phyloP scores from a whole-genome alignment of 2,329 filamentous ascomycete genomes.

The Colletotrichum tropicale region DNA sequence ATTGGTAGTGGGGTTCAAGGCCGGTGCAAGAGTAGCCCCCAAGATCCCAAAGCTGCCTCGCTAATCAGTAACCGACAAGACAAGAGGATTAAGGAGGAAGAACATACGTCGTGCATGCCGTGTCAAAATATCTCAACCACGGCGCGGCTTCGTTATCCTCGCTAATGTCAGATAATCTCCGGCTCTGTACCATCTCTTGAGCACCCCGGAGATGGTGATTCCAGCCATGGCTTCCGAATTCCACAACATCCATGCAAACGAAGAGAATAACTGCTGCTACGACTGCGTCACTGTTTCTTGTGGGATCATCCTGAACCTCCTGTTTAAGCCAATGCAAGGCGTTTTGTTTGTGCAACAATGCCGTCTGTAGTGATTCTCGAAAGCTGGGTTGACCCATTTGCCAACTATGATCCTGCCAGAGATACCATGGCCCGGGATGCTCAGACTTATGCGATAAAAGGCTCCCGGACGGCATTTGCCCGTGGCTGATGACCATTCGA shows the following conservation, averaged over 20 bases:
- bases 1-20: neutral
- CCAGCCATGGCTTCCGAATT: conserved; percentile 14
- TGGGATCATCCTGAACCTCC: neutral
- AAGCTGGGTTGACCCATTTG: neutral
- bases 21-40: conserved; percentile 4
- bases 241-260: conserved; percentile 13
- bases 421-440: neutral
- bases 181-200: neutral
- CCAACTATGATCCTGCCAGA: neutral
- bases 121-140: conserved; percentile 8
- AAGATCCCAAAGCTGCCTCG: neutral
- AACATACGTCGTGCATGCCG: conserved; percentile 8
- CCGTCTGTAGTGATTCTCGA: neutral
- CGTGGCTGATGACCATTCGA: neutral
- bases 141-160: neutral
- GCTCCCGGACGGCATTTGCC: neutral
- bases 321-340: neutral
- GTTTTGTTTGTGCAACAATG: conserved; percentile 4
- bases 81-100: neutral
- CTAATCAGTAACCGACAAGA: neutral
- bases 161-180: neutral
- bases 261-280: conserved; percentile 11
- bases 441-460: neutral
- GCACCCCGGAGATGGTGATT: conserved; percentile 6
- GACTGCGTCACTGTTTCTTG: neutral